phyloP scores from a whole-genome alignment of 2,329 filamentous ascomycete species.

The Fusarium sp. region DNA sequence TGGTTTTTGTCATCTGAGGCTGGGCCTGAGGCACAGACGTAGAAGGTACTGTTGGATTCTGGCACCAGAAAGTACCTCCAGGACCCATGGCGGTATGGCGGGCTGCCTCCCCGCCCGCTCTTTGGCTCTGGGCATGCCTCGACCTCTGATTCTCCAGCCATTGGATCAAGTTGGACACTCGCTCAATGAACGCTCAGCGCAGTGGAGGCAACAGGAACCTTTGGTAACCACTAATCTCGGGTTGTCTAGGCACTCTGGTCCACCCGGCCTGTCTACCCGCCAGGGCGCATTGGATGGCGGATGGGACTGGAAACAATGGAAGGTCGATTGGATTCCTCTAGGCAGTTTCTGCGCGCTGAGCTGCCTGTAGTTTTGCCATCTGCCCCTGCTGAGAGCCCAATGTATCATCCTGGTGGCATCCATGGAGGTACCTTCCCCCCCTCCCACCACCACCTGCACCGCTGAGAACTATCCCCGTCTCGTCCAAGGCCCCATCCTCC shows the following conservation, averaged over 20 bases:
- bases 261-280: conserved; percentile 15
- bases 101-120: conserved; percentile 5
- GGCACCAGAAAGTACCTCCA: conserved; percentile 3
- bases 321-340: conserved; percentile 1
- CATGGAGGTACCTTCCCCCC: not conserved
- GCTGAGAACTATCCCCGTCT: conserved; percentile 27
- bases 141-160: conserved; percentile 9
- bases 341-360: not conserved
- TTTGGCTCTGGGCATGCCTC: conserved; percentile 12
- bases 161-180: conserved; percentile 2
- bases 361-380: not conserved
- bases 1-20: conserved; percentile 6
- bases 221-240: conserved; percentile 32
- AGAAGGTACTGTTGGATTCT: conserved; percentile 1
- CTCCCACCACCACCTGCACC: conserved; percentile 14
- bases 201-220: conserved; percentile 23
- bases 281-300: conserved; percentile 2
- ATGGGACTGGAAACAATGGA: not conserved
- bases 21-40: conserved; percentile 4
- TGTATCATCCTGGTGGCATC: conserved; percentile 1
- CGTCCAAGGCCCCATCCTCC: conserved; percentile 24
- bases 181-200: conserved; percentile 3
- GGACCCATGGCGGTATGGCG: conserved; percentile 3
- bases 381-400: not conserved
- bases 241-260: conserved; percentile 18